These are phyloP conservation scores for Trichoderma orchidacearum DNA, from an alignment of 495 filamentous ascomycete genomes.

Conservation along the genomic window DNA sequence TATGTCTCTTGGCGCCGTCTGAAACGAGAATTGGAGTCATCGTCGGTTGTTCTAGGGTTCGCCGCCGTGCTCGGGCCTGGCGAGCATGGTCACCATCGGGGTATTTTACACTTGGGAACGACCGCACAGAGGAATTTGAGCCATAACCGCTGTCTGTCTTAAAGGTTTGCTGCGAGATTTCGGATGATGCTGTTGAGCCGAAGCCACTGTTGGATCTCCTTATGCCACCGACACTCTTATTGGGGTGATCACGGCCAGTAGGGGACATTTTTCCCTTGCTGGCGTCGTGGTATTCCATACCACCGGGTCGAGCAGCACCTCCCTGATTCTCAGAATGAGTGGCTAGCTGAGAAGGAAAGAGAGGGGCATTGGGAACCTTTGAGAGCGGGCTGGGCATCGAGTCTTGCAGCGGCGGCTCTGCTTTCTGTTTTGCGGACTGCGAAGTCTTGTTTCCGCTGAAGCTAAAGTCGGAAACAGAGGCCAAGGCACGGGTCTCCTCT, in stretches of 20 bases:
- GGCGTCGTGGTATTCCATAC: slow-evolving; percentile 15
- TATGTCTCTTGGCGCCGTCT: background rate
- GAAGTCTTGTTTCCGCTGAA: background rate
- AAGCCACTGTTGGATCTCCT: slow-evolving; percentile 31
- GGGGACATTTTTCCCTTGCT: slow-evolving; percentile 19
- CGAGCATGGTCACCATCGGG: background rate
- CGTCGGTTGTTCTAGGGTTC: background rate
- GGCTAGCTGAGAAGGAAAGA: slow-evolving; percentile 16
- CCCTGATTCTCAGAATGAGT: slow-evolving; percentile 8
- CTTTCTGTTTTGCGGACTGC: background rate
- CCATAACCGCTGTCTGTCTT: slow-evolving; percentile 46
- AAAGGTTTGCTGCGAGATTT: slow-evolving; percentile 22
- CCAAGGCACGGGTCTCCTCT: background rate
- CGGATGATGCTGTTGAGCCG: slow-evolving; percentile 21
- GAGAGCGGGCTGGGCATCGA: background rate
- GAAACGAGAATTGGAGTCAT: background rate
- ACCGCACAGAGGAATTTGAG: slow-evolving; percentile 30
- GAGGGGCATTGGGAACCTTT: slow-evolving; percentile 12
- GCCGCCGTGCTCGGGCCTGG: background rate
- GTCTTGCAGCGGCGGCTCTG: background rate
- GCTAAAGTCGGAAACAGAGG: background rate
- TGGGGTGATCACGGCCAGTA: slow-evolving; percentile 2
- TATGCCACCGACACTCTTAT: slow-evolving; percentile 7
- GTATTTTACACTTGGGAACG: background rate
- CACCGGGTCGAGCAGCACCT: slow-evolving; percentile 23